These are phyloP conservation scores for Aspergillus pseudonomiae DNA, from an alignment of 2,329 filamentous ascomycete species.

Conservation along the genomic window DNA sequence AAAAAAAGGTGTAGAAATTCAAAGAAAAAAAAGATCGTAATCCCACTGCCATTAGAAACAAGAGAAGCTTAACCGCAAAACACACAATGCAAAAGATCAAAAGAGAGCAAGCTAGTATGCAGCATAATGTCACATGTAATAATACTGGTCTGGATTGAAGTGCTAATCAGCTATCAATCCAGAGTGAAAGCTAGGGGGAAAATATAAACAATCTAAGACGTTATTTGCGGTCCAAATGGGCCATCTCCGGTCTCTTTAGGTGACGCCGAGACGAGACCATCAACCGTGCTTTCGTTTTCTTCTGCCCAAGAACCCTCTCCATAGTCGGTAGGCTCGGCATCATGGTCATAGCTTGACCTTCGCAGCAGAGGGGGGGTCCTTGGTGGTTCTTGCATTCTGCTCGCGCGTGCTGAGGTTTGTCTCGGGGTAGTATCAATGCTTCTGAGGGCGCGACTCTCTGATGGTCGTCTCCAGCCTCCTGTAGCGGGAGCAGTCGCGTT, in stretches of 20 bases:
- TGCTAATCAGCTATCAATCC: slow-evolving; percentile 10
- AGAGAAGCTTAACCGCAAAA: not conserved
- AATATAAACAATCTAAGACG: slow-evolving; percentile 19
- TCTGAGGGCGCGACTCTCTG: slow-evolving; percentile 40
- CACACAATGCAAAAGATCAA: slow-evolving; percentile 6
- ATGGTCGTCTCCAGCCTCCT: slow-evolving; percentile 32
- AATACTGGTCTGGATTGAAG: not conserved
- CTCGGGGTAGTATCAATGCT: slow-evolving; percentile 33
- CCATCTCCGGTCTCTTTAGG: slow-evolving; percentile 33
- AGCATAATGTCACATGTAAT: slow-evolving; percentile 8
- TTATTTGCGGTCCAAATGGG: slow-evolving; percentile 37
- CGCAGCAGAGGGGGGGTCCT: slow-evolving; percentile 60
- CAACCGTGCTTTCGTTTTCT: slow-evolving; percentile 52
- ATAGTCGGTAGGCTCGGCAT: slow-evolving; percentile 57
- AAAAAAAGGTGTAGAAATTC: not conserved
- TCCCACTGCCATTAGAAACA: slow-evolving; percentile 11
- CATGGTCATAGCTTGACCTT: slow-evolving; percentile 60
- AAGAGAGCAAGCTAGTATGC: slow-evolving; percentile 1
- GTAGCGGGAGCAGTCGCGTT: slow-evolving; percentile 38
- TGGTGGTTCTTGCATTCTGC: slow-evolving; percentile 37
- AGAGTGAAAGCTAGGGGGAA: slow-evolving; percentile 6
- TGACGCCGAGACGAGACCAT: slow-evolving; percentile 41
- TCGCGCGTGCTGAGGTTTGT: slow-evolving; percentile 36
- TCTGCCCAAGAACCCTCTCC: slow-evolving; percentile 53
- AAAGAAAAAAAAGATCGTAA: slow-evolving; percentile 15